phyloP scores from a whole-genome alignment of 2,329 filamentous ascomycete species.

The Colletotrichum spaethianum region DNA sequence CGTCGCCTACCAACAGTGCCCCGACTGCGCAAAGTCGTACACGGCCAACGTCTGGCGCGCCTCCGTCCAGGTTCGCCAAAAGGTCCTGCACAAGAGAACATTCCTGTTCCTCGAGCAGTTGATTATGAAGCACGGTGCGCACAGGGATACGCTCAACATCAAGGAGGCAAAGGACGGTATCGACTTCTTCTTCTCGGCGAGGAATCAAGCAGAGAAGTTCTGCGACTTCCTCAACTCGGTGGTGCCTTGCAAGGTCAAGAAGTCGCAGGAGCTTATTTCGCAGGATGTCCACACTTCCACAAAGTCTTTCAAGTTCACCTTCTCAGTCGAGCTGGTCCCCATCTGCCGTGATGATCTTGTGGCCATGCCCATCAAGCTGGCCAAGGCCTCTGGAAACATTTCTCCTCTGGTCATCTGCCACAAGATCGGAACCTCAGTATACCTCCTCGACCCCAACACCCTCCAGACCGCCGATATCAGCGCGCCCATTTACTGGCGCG shows the following conservation, averaged over 20 bases:
- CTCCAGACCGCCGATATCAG: constrained; percentile 92
- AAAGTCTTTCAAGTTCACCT: constrained; percentile 96
- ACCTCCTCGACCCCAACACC: constrained; percentile 90
- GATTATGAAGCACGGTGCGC: constrained; percentile 93
- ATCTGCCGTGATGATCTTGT: constrained; percentile 98
- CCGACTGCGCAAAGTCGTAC: constrained; percentile 95
- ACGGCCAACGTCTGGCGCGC: constrained; percentile 97
- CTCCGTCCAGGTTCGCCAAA: constrained; percentile 94
- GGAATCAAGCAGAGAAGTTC: constrained; percentile 94
- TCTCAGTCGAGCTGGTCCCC: constrained; percentile 88
- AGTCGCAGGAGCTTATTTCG: constrained; percentile 87
- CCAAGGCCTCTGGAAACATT: constrained; percentile 90
- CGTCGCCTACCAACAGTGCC: constrained; percentile 92
- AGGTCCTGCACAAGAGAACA: constrained; percentile 93
- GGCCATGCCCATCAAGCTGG: constrained; percentile 90
- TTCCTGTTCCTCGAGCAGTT: constrained; percentile 86
- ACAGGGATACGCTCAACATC: constrained; percentile 96
- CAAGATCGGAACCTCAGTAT: constrained; percentile 86
- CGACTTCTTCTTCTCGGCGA: constrained; percentile 92
- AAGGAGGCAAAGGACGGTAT: constrained; percentile 96
- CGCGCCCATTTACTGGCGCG: constrained; percentile 88
- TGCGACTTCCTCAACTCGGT: constrained; percentile 91
- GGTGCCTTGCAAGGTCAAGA: constrained; percentile 82
- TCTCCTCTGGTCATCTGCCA: constrained; percentile 88
- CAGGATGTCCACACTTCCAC: constrained; percentile 92